Evolutionary conservation across 257 asterid genomes (phyloP), one percentile per base, ranked within the genome.

Genomic region (Coffea eugenioides): DNA sequence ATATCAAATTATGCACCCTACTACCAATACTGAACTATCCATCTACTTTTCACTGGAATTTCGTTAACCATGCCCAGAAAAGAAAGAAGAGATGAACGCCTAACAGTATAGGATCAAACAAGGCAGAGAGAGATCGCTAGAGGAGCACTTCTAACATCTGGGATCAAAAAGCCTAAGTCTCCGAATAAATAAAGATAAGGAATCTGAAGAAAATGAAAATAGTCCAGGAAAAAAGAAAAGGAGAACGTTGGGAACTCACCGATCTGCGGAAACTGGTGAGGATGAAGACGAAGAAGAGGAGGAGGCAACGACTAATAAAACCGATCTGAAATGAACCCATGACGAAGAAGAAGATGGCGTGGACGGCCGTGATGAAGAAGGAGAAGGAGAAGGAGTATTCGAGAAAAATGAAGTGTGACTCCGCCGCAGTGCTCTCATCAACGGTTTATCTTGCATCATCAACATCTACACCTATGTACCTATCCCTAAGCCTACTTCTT

Each of bases 281-380:
- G 82, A 76, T 51, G 82, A 65, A 43, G 89, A 77, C 81, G 90
- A 89, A 59, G 93, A 86, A 69, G 93, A 79, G 73, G 93, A 87
- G 82, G 94, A 88, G 66, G 97, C 90, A 86, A 90, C 91, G 75
- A 91, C 83, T 69, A 90, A 87, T 81, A 93, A 82, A 81, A 90
- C 92, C 87, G 97, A 93, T 91, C 93, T 90, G 85, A 91, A 86
- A 81, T 85, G 93, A 73, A 89, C 79, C 95, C 97, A 93, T 74
- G 95, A 81, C 21, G 86, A 80, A 76, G 54, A 41, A 66, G 77
- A 80, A 83, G 90, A 74, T 54, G 80, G 48, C 9, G 88, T 73
- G 64, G 89, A 75, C 57, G 90, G 70, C 91, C 93, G 89, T 71
- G 97, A 83, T 41, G 91, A 90, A 41, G 94, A 83, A 18, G 86